phyloP scores from a whole-genome alignment of 345 rosid genomes.

The Anacardium occidentale region DNA sequence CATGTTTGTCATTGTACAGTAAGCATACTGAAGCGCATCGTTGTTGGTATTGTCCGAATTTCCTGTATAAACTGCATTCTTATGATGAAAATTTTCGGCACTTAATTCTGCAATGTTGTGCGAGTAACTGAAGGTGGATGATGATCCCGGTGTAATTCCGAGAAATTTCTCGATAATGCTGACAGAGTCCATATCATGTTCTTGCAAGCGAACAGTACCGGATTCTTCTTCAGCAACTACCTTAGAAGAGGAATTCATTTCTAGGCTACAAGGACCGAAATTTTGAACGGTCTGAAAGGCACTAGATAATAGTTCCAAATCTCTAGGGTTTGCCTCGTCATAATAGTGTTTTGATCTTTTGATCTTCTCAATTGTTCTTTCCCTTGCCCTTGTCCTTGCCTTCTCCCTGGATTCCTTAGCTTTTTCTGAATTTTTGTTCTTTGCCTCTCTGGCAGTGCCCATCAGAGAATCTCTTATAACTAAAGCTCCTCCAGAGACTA shows the following conservation, averaged over 20 bases:
- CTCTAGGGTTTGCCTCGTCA: slow-evolving; percentile 42
- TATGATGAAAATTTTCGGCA: slow-evolving; percentile 24
- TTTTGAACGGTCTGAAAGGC: slow-evolving; percentile 24
- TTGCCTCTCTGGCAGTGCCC: slow-evolving; percentile 18
- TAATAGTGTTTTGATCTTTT: slow-evolving; percentile 27
- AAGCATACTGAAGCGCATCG: slow-evolving; percentile 21
- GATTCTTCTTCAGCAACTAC: slow-evolving; percentile 18
- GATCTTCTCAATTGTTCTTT: slow-evolving; percentile 57
- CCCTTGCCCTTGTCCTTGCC: slow-evolving; percentile 72
- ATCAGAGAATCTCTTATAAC: slow-evolving; percentile 13
- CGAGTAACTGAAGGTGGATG: slow-evolving; percentile 31
- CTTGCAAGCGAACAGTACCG: slow-evolving; percentile 21
- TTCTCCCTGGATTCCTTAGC: slow-evolving; percentile 46
- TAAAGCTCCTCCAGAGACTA: slow-evolving; percentile 28
- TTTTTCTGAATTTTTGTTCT: slow-evolving; percentile 21
- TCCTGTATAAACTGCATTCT: slow-evolving; percentile 20
- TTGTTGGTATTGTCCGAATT: slow-evolving; percentile 25
- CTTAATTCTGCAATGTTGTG: slow-evolving; percentile 19
- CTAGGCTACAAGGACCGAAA: slow-evolving; percentile 21
- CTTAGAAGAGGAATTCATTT: slow-evolving; percentile 17
- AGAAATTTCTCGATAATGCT: slow-evolving; percentile 54
- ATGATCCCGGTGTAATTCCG: slow-evolving; percentile 30
- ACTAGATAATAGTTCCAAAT: slow-evolving; percentile 20
- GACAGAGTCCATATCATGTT: slow-evolving; percentile 39
- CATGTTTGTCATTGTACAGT: slow-evolving; percentile 28